phyloP scores from a whole-genome alignment of 495 filamentous ascomycete genomes.

The Penicillium taxi region DNA sequence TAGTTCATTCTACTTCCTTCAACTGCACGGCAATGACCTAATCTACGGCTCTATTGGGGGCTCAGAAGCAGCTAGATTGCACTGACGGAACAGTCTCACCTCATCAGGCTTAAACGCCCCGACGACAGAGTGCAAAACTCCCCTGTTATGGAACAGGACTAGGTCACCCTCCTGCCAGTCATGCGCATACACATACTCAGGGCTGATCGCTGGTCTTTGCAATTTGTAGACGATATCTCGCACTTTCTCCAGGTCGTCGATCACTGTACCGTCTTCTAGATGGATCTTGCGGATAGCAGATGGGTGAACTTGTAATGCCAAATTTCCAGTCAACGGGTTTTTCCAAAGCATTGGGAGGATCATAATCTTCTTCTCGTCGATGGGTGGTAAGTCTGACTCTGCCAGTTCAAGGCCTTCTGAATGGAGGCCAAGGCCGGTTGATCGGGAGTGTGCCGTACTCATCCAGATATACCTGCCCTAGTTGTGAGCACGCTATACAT shows the following conservation, averaged over 20 bases:
- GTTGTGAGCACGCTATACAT: constrained; percentile 1
- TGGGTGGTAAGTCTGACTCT: constrained; percentile 47
- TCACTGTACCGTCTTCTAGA: constrained; percentile 50
- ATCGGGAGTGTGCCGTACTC: constrained; percentile 52
- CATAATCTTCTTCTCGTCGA: constrained; percentile 58
- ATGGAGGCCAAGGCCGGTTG: constrained; percentile 58
- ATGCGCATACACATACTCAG: constrained; percentile 59
- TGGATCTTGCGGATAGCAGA: constrained; percentile 59
- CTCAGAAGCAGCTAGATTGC: constrained; percentile 55
- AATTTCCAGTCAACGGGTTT: constrained; percentile 57
- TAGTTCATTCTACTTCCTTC: background rate
- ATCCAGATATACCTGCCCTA: constrained; percentile 59
- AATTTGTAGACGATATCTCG: constrained; percentile 57
- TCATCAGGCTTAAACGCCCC: constrained; percentile 65
- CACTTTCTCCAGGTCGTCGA: constrained; percentile 58
- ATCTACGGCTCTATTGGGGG: constrained; percentile 15
- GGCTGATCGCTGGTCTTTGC: constrained; percentile 63
- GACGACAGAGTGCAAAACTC: constrained; percentile 63
- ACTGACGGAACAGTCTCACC: constrained; percentile 65
- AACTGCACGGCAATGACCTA: background rate
- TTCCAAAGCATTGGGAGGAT: constrained; percentile 64
- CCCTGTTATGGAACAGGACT: constrained; percentile 67
- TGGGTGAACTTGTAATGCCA: constrained; percentile 65
- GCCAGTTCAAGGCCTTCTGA: constrained; percentile 53
- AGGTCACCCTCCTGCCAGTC: constrained; percentile 69